phyloP scores from a whole-genome alignment of 495 filamentous ascomycete genomes.

The Trichoderma erinaceum region DNA sequence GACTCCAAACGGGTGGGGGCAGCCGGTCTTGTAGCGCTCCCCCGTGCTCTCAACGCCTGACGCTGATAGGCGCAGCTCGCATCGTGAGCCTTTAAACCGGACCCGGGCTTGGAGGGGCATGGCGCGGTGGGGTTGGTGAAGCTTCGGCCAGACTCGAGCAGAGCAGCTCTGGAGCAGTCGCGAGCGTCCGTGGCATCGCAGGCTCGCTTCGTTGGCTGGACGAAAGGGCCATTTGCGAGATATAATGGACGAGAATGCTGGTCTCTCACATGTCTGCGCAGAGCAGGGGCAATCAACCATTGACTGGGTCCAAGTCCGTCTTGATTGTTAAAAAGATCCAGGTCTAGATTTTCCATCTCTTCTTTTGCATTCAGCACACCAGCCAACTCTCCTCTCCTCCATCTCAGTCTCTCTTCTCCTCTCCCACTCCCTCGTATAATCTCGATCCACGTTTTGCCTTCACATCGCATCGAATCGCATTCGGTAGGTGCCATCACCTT shows the following conservation, averaged over 20 bases:
- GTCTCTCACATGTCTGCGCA: not conserved
- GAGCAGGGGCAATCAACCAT: not conserved
- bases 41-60: slow-evolving; percentile 1
- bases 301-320: no score
- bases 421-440: not conserved
- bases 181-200: slow-evolving; percentile 7
- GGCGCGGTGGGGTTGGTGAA: not conserved
- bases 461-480: not conserved
- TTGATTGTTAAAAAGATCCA: not conserved
- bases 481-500: not conserved
- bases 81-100: not conserved
- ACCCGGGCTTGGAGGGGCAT: not conserved
- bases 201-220: slow-evolving; percentile 8
- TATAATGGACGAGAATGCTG: not conserved
- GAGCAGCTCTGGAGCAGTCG: not conserved
- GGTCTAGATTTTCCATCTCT: not conserved
- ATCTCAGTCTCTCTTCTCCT: not conserved
- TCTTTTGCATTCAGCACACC: not conserved
- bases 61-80: not conserved
- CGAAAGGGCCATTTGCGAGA: not conserved
- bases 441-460: not conserved
- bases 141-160: slow-evolving; percentile 1
- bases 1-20: not conserved
- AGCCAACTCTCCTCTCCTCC: not conserved
- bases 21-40: not conserved